Evolutionary conservation across 2,329 filamentous ascomycete species (phyloP), one percentile per base, ranked within the genome.

Genomic region (Pyrenophora seminiperda): DNA sequence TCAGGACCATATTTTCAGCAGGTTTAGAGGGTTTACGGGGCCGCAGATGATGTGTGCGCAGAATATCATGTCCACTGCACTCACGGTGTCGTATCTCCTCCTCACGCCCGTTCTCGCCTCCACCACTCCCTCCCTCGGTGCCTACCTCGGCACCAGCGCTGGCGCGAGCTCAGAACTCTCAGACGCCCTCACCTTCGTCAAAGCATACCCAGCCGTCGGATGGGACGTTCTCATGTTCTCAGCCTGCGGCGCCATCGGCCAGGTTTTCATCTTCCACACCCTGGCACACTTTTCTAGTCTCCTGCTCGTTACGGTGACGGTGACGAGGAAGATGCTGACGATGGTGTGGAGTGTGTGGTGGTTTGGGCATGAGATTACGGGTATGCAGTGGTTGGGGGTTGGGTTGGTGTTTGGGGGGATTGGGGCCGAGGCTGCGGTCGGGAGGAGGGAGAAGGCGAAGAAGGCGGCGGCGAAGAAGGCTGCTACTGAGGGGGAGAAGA

Each of bases 31-130:
- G 11, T 97, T 94, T 72, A 84, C 85, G 2, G 94, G 94, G 7
- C 91, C 93, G 52, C 94, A 99, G 81, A 99, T 99, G 94, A 99
- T 99, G 94, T 95, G 92, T 71, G 92, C 93, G 31, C 91, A 97
- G 75, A 99, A 97, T 72, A 78, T 96, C 47, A 88, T 97, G 74
- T 88, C 84, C 63, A 93, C 91, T 3, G 68, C 85, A 38, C 79
- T 97, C 48, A 97, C 92, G 3, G 80, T 83, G 15, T 68, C 77
- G 0, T 97, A 96, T 67, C 83, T 99, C 36, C 58, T 93, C 14
- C 67, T 91, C 15, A 89, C 86, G 63, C 94, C 94, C 0, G 90
- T 87, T 77, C 74, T 97, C n/a, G 88, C 88, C 0, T 78, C 81
- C 49, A 91, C 76, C 5, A 27, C 10, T 9, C 67, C 72, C n/a